Evolutionary conservation across 1,139 yeast species (phyloP).

Genomic region (Hanseniaspora gamundiae): DNA sequence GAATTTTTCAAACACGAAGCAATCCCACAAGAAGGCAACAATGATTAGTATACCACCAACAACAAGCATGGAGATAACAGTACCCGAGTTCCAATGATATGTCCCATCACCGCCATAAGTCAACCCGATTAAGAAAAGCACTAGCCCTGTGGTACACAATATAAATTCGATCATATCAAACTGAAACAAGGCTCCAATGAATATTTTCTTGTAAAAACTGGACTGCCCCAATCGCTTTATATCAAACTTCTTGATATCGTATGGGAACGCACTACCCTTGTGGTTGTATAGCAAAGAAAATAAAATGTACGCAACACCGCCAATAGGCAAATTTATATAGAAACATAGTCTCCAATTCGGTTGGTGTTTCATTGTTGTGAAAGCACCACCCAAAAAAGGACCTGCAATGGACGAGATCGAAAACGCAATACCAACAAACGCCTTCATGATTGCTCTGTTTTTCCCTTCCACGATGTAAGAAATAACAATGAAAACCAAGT

Average conservation of each 20-base stretch:
- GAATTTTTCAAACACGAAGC: slow-evolving; percentile 9
- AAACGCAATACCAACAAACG: slow-evolving; percentile 40
- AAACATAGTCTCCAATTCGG: slow-evolving; percentile 75
- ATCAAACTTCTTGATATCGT: not conserved
- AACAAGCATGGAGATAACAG: slow-evolving; percentile 41
- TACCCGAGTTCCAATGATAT: slow-evolving; percentile 41
- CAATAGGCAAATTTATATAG: slow-evolving; percentile 58
- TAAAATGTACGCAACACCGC: slow-evolving; percentile 40
- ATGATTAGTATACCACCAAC: slow-evolving; percentile 38
- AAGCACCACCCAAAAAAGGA: slow-evolving; percentile 60
- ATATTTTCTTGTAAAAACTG: slow-evolving; percentile 3
- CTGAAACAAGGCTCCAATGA: slow-evolving; percentile 6
- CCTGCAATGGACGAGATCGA: slow-evolving; percentile 49
- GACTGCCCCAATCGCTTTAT: not conserved
- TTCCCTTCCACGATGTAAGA: slow-evolving; percentile 51
- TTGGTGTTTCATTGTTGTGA: slow-evolving; percentile 31
- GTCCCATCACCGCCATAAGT: slow-evolving; percentile 38
- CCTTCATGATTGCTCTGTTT: slow-evolving; percentile 41
- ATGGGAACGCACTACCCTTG: slow-evolving; percentile 22
- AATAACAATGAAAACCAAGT: slow-evolving; percentile 45
- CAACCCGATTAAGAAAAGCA: slow-evolving; percentile 35
- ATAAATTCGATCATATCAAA: slow-evolving; percentile 40
- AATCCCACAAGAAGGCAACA: slow-evolving; percentile 29
- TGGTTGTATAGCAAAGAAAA: slow-evolving; percentile 44
- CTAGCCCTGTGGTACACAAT: slow-evolving; percentile 32